Percentiles rank a stretch among this genome's conserved stretches.
phyloP scores from a whole-genome alignment of 1,284 basidiomycete species.

The Tilletia indica region DNA sequence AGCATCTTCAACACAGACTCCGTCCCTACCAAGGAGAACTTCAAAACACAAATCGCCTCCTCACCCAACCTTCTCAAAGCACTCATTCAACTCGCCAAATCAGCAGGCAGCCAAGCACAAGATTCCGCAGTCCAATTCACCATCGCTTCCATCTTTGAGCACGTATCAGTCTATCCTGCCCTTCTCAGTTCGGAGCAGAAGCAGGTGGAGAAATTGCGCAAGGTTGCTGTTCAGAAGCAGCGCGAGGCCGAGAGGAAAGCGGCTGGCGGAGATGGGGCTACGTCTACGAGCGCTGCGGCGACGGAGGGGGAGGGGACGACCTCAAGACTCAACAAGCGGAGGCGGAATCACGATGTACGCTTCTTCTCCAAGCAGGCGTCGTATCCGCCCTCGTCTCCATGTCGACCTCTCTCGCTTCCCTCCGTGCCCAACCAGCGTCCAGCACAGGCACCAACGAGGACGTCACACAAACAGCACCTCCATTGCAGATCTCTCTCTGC shows the following conservation, averaged over 20 bases:
- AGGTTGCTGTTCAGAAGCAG: conserved; percentile 11
- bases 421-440: background rate
- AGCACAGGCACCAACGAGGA: too few species aligned
- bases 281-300: conserved; percentile 3
- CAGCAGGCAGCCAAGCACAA: conserved; percentile 5
- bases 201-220: conserved; percentile 39
- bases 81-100: conserved; percentile 21
- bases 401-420: conserved; percentile 10
- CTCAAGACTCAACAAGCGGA: background rate
- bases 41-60: background rate
- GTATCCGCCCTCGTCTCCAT: conserved; percentile 34
- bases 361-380: conserved; percentile 35
- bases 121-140: conserved; percentile 41
- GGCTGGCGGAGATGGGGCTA: background rate
- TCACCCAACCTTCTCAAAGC: conserved; percentile 29
- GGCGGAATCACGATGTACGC: conserved; percentile 29
- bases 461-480: conserved; percentile 25
- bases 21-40: background rate
- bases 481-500: conserved; percentile 27
- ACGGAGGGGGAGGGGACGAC: conserved; percentile 24
- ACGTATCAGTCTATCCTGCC: conserved; percentile 36
- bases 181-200: conserved; percentile 35
- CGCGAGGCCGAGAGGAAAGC: background rate
- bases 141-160: conserved; percentile 36
- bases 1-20: conserved; percentile 25